Evolutionary conservation across 306 rosid species (phyloP), one percentile per base, ranked within the genome.

Genomic region (Notholithocarpus densiflorus): DNA sequence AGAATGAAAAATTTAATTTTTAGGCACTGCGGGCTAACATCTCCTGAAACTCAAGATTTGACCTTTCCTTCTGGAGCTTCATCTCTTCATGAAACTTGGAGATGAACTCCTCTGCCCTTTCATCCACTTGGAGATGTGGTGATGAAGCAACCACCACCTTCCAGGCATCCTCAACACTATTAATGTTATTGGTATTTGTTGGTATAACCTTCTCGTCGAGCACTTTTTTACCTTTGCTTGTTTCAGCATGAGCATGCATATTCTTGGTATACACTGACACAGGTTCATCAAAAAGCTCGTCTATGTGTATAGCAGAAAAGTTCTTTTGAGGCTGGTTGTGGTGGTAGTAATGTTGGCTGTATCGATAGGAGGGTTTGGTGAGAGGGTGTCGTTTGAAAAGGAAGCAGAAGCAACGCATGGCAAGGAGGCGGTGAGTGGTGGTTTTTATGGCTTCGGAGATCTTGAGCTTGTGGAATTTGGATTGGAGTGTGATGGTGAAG

Each of bases 41-140:
- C 89, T 83, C 81, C 34, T 88, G 83, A 40, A 76, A 84, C 56
- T 88, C 88, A 7, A 75, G 82, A 59, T 78, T 31, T 7, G 92
- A 88, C 45, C 72, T 88, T 71, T 86, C 92, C 80, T 86, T 88
- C 74, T 88, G 88, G 15, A 88, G 86, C 77, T 73, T 82, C 81
- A 88, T 88, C 6, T 88, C 89, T 74, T 73, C 77, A 73, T 86
- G 86, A 71, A 90, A 84, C 75, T 86, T 92, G 69, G 72, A 54
- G 48, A 92, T 90, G 79, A 92, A 92, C 66, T 89, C 93, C 76
- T 92, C 97, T 1, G 87, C 92, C 34, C 92, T 82, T 59, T 88
- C 89, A 52, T 88, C 88, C 80, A 88, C 88, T 13, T 83, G 74
- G 5, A 88, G 83, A 60, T 86, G 89, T 1, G 92, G 89, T 5